Evolutionary conservation across 352 stramenopile species (phyloP).

Genomic region (Hyaloperonospora brassicae): DNA sequence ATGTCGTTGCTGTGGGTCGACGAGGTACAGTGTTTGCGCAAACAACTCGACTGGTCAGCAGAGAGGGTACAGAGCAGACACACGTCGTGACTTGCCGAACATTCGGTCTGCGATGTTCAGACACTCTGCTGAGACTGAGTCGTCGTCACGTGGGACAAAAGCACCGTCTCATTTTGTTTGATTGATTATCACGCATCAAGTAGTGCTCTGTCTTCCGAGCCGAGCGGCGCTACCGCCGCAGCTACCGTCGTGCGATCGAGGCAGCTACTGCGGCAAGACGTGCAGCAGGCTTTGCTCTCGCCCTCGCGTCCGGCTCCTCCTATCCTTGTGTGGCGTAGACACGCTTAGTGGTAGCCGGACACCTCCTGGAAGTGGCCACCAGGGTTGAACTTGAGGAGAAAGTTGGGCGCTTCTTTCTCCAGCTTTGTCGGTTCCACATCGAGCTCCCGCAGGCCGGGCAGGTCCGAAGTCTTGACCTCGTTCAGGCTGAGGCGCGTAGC

Average conservation of each 20-base stretch:
- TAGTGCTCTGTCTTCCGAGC: conserved; percentile 16
- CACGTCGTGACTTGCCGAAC: too few species aligned
- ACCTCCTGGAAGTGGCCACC: conserved; percentile 93
- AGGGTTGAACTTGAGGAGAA: conserved; percentile 91
- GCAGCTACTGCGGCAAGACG: conserved; percentile 7
- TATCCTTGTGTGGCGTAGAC: conserved; percentile 1
- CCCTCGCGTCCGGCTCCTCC: conserved; percentile 8
- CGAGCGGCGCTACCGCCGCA: too few species aligned
- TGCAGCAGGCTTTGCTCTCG: conserved; percentile 9
- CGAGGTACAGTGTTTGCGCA: neutral
- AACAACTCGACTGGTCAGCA: too few species aligned
- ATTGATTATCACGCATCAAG: conserved; percentile 1
- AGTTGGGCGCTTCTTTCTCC: conserved; percentile 93
- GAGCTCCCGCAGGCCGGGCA: conserved; percentile 72
- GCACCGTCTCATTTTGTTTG: neutral
- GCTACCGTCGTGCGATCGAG: conserved; percentile 18
- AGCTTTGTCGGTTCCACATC: conserved; percentile 87
- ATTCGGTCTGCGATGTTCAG: too few species aligned
- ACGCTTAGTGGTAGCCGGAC: conserved; percentile 75
- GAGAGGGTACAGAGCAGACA: too few species aligned
- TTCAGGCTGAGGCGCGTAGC: conserved; percentile 67
- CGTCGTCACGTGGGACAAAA: conserved; percentile 4
- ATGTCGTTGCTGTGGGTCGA: neutral
- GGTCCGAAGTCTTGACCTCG: conserved; percentile 74
- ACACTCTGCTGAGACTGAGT: too few species aligned